Base-by-base conservation (phyloP, 2,329 filamentous ascomycete species). In the Coniochaeta sp. region DNA sequence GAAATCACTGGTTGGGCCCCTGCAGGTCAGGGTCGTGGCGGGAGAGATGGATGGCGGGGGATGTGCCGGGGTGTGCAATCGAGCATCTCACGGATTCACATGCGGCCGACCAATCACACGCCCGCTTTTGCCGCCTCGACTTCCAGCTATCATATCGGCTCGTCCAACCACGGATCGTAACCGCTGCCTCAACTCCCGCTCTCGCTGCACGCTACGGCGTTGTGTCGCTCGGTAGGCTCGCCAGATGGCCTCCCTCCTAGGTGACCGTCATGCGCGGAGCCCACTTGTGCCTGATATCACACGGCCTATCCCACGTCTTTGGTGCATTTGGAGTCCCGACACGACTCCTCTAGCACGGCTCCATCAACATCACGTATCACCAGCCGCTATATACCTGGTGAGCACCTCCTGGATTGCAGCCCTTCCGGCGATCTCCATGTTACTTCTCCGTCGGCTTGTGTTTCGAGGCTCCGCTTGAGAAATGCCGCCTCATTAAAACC, bases 351-450 rank as follows among this genome's bases (percentile, higher is more conserved):
- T 58, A 58, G 48, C 58, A 52, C 51, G 46, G 28, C 50, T 53
- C 42, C 52, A 50, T 40, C 35, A 52, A 56, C 57, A 55, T 42
- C 35, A 56, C 58, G 63, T 65, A 67, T 77, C 74, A 77, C 67
- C 72, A 76, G 70, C 73, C 75, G 75, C 76, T 78, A 79, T 78
- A 79, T 79, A 79, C 77, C 71, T 69, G 60, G 60, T 58, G 26
- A 57, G 45, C 54, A 50, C 55, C 59, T 61, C 55, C 55, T 56
- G 55, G 53, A 49, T 51, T 56, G 55, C 52, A 56, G 57, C 60
- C 63, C 68, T 70, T 70, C 63, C 66, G 63, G 64, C 63, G 65
- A 60, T 66, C 67, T 64, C 67, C 68, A 71, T 71, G 70, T 71
- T 67, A 64, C 63, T 70, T 74, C 67, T 70, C 70, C 63, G 68